Percentiles rank a stretch among this genome's conserved stretches.
phyloP scores from a whole-genome alignment of 345 rosid species.

The Heritiera littoralis region DNA sequence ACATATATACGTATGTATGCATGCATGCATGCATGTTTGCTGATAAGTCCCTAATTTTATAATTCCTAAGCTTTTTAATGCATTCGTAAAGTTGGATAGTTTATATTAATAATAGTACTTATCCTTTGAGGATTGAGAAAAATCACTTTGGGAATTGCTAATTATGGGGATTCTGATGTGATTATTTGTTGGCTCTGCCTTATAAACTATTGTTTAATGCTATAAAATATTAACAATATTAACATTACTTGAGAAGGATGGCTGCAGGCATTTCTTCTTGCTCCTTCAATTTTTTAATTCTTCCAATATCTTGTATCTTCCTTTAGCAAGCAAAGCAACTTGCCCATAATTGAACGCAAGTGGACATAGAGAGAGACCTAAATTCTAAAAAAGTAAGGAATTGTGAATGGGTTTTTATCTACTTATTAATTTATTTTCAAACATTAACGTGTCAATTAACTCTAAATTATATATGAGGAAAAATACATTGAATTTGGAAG shows the following conservation, averaged over 20 bases:
- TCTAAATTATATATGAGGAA: neutral
- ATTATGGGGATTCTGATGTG: neutral
- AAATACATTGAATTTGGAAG: neutral
- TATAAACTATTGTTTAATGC: no score
- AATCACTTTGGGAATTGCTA: neutral
- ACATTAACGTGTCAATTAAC: neutral
- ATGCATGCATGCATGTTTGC: no score
- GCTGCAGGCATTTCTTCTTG: no score
- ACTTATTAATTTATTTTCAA: neutral
- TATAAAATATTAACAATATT: no score
- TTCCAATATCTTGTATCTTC: neutral
- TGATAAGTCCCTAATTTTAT: neutral
- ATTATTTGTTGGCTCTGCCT: neutral
- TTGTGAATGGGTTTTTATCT: neutral
- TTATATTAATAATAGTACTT: neutral
- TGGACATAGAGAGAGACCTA: slow-evolving; percentile 1
- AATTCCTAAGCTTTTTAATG: neutral
- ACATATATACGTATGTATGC: no score
- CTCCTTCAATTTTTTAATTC: no score
- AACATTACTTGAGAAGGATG: no score
- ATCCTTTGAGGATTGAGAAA: neutral
- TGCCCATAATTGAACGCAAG: neutral
- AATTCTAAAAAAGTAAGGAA: neutral
- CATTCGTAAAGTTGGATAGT: no score
- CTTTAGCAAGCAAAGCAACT: neutral